These are phyloP conservation scores for Xylaria longipes DNA, from an alignment of 495 filamentous ascomycete species.

Conservation along the genomic window DNA sequence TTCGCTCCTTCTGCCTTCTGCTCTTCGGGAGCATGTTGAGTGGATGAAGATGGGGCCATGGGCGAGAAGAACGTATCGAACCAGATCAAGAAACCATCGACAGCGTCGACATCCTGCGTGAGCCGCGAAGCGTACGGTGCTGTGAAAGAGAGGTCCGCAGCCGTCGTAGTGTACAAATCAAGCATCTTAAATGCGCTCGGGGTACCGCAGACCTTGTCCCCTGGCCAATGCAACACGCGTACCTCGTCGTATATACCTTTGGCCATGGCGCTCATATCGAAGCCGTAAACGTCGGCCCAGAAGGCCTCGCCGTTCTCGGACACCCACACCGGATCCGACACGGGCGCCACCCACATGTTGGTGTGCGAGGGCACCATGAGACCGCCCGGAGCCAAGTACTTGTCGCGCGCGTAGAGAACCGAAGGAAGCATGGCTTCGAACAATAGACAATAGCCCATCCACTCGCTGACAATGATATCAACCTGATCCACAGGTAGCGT, in stretches of 20 bases:
- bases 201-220: conserved; percentile 81
- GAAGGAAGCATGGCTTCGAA: conserved; percentile 99
- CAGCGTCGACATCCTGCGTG: conserved; percentile 58
- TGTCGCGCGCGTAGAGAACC: conserved; percentile 92
- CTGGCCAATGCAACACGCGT: conserved; percentile 63
- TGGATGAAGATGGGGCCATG: background rate
- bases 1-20: conserved; percentile 33
- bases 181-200: conserved; percentile 72
- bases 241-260: conserved; percentile 81
- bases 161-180: conserved; percentile 79
- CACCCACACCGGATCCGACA: conserved; percentile 87
- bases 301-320: conserved; percentile 83
- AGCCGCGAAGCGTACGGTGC: conserved; percentile 63
- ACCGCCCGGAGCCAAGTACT: conserved; percentile 82
- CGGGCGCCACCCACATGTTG: conserved; percentile 86
- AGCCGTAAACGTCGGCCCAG: conserved; percentile 99
- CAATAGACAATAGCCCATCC: conserved; percentile 99
- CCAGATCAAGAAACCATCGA: conserved; percentile 81
- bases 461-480: conserved; percentile 98
- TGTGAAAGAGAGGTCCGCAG: conserved; percentile 77
- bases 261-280: conserved; percentile 92
- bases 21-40: background rate
- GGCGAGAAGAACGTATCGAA: conserved; percentile 81
- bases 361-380: conserved; percentile 92
- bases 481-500: conserved; percentile 85